Evolutionary conservation across 2,329 filamentous ascomycete species (phyloP), one percentile per base, ranked within the genome.

Genomic region (Stachybotrys chlorohalonatus): DNA sequence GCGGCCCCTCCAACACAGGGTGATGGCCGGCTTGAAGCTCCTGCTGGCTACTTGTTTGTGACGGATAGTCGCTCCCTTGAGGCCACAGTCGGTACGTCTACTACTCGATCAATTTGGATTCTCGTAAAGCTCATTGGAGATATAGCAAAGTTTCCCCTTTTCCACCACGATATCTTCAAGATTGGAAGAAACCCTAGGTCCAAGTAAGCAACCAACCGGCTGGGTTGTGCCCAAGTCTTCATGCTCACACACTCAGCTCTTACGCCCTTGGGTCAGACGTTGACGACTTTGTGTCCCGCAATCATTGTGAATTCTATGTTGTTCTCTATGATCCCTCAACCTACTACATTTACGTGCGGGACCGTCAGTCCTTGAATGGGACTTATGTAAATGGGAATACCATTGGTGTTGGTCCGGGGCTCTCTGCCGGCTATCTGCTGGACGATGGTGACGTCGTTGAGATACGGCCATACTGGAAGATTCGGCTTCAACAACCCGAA

Each of bases 251-350:
- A 6, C 13, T 3, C 16, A 76, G 73, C 56, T 66, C 71, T 6
- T 64, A 76, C 42, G 61, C 64, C 24, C 71, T 83, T 46, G 61
- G 65, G 9, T 62, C 64, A 49, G 70, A 72, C 49, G 51, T 52
- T n/a, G 59, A 70, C 2, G 66, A 72, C 56, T 58, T 62, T 0
- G 70, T 83, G 17, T 83, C 81, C 1, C 74, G 78, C 52, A 71
- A 74, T 31, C 80, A 83, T 53, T 78, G 80, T 58, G 76, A 82
- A 59, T 68, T 83, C 36, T 84, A 82, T 62, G 76, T 75, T 1
- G 67, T 83, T 47, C 63, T 75, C 9, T 81, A 81, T 56, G 78
- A 82, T 49, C 63, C 66, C 17, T 66, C 64, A 8, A 54, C 66
- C 59, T 68, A 69, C 49, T 65, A 81, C 53, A 65, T 83, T 47